Evolutionary conservation across 2,329 filamentous ascomycete species (phyloP), one percentile per base, ranked within the genome.

Genomic region (Aspergillus unguis): DNA sequence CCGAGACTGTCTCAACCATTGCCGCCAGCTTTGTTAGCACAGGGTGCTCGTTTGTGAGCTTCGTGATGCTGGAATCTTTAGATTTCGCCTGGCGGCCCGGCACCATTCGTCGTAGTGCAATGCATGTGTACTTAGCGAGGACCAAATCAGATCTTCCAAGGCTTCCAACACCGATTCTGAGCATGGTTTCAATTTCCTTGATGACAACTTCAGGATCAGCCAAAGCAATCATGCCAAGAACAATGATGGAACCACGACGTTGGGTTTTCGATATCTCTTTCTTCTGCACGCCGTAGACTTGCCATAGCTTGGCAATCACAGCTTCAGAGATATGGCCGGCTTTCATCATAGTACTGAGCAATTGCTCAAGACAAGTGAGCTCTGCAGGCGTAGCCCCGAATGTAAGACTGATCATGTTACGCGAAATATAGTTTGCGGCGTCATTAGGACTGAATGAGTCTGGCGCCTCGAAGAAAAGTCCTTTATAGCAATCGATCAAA

Each of bases 381-480:
- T 99, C 94, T 1, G 95, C 94, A 0, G 92, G 90, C 0, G 92
- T 95, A 1, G 92, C 92, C 28, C 92, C 92, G 70, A 96, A 97
- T 0, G 94, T 99, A 65, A 99, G 76, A 78, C 92, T 96, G 72
- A 97, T 97, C 92, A 99, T 99, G 73, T 97, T 99, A 57, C 92
- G 85, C 27, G 92, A 92, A 65, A 99, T 87, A 68, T 95, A 99
- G 70, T 95, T 96, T 44, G 94, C 92, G 2, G 92, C 86, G 66
- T 96, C 92, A 61, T 96, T 96, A 29, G 85, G 77, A 53, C 82
- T 90, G 74, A 96, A 96, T 4, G 85, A 85, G 55, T 91, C 90
- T 0, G 94, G 94, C 0, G 95, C 92, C 66, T 96, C 90, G 64
- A 99, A 99, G 74, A 97, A 99, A 1, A 99, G 82, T 23, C 90